Evolutionary conservation across 257 asterid species (phyloP).

Genomic region (Penstemon eatonii): DNA sequence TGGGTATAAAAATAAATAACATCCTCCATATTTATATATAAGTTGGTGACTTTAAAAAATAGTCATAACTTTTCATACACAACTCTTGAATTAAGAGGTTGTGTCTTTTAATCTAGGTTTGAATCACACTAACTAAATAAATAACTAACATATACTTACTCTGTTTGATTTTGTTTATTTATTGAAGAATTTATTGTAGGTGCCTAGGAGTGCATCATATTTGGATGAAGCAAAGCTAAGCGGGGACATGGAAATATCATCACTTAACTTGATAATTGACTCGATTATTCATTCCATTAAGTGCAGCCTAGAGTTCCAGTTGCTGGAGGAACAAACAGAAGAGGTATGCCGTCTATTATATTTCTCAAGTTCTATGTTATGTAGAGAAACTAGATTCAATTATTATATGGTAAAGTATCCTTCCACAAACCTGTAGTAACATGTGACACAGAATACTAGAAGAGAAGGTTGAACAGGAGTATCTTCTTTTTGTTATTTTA

Average conservation of each 20-base stretch:
- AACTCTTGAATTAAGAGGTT: too few relatives aligned
- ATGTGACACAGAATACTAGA: too few relatives aligned
- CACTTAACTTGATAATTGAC: constrained; percentile 42
- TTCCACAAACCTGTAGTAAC: too few relatives aligned
- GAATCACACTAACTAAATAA: too few relatives aligned
- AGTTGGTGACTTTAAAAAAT: too few relatives aligned
- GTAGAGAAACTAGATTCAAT: too few relatives aligned
- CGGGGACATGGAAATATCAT: constrained; percentile 29
- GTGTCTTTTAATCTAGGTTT: too few relatives aligned
- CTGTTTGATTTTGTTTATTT: background rate
- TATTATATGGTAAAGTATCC: background rate
- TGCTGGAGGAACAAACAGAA: constrained; percentile 41
- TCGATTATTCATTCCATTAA: constrained; percentile 45
- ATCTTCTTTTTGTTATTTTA: background rate
- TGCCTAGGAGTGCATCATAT: constrained; percentile 26
- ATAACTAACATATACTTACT: too few relatives aligned
- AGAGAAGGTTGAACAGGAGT: background rate
- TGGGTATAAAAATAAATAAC: too few relatives aligned
- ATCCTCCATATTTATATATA: too few relatives aligned
- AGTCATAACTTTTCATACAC: too few relatives aligned
- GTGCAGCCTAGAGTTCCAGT: constrained; percentile 46
- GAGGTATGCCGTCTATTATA: constrained; percentile 36
- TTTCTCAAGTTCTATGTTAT: background rate
- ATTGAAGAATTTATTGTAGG: constrained; percentile 38
- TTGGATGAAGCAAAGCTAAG: constrained; percentile 25